Evolutionary conservation across 2,329 filamentous ascomycete species (phyloP), one percentile per base, ranked within the genome.

Genomic region (Aspergillus tamarii): DNA sequence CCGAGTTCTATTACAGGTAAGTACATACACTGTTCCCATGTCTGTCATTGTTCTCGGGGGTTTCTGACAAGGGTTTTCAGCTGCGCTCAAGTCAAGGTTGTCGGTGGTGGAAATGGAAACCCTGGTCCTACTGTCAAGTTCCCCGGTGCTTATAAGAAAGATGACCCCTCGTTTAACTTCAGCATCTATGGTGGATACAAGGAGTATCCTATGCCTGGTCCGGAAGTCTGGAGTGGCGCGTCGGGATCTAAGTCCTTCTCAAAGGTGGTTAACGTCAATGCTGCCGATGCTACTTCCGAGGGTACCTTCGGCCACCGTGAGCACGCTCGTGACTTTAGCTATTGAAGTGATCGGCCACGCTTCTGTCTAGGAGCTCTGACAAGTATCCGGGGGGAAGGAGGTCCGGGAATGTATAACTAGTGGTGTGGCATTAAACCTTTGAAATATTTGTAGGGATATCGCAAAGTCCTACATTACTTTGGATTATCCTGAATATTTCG

Each of bases 121-220:
- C 65, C 65, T 7, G 59, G 65, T 26, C 64, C 61, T 36, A 59
- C 61, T 1, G 21, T 66, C 9, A 66, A 63, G n/a, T 66, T 67
- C 19, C 65, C 65, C 8, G 64, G 65, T 34, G 64, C 16, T 26
- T 67, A 67, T 56, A 57, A 64, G 54, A 64, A 67, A 12, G 59
- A 62, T 14, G 67, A 70, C 52, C 64, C 68, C 14, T 66, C 67
- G 19, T 67, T 70, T 53, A 61, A 63, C 46, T 66, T 67, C 53
- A 67, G 60, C 32, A 50, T 70, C 46, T 70, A 52, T 14, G 60
- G 60, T 54, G 67, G 66, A 28, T 60, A 60, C 28, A 66, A 68
- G 45, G 60, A 65, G 2, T 70, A 70, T 43, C 66, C 67, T 12
- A 66, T 68, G 55, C 68, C 68, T 43, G 68, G 68, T 11, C 68